Evolutionary conservation across 257 asterid genomes (phyloP).

Genomic region (Solanum piurae): DNA sequence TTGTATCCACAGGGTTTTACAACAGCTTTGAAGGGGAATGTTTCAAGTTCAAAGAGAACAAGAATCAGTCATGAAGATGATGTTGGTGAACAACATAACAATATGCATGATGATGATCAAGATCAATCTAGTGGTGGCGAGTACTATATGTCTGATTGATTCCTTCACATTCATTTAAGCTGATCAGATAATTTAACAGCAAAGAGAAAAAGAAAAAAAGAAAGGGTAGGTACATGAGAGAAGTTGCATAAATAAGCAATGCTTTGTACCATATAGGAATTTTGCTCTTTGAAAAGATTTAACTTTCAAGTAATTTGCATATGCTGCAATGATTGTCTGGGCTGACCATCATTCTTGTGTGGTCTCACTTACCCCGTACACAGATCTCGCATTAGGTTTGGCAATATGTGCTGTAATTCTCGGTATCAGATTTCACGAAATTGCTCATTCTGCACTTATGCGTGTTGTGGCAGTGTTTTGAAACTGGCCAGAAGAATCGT

Average conservation of each 20-base stretch:
- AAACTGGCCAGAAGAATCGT: background rate
- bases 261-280: slow-evolving; percentile 5
- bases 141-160: slow-evolving; percentile 66
- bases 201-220: background rate
- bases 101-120: slow-evolving; percentile 34
- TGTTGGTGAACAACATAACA: slow-evolving; percentile 20
- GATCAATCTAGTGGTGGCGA: slow-evolving; percentile 65
- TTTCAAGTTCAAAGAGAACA: slow-evolving; percentile 26
- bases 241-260: background rate
- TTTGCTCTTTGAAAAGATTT: background rate
- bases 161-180: background rate
- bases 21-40: slow-evolving; percentile 27
- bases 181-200: background rate
- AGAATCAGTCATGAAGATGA: slow-evolving; percentile 34
- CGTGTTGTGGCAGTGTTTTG: background rate
- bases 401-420: background rate
- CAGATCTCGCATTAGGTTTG: background rate
- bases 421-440: background rate
- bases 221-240: background rate
- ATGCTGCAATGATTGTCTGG: background rate
- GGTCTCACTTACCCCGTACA: background rate
- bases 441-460: background rate
- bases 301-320: background rate
- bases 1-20: slow-evolving; percentile 34
- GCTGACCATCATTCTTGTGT: background rate